Evolutionary conservation across 345 rosid species (phyloP).

Genomic region (Eucalyptus erythrocorys): DNA sequence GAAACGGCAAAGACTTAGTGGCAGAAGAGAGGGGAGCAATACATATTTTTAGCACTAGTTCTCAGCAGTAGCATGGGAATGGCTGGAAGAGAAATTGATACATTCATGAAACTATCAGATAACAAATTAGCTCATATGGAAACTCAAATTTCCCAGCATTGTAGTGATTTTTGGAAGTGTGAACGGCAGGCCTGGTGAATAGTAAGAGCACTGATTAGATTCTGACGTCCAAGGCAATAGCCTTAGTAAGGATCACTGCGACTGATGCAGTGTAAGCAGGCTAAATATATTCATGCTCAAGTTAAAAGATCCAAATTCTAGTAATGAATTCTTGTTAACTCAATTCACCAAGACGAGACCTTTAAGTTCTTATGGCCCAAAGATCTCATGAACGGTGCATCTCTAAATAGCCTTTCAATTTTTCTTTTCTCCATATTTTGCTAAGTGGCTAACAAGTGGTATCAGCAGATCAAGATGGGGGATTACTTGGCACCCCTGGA

Average conservation of each 20-base stretch:
- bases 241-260: not conserved
- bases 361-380: not conserved
- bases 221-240: not conserved
- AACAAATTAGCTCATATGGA: not conserved
- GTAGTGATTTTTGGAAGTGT: not conserved
- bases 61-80: not conserved
- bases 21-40: not conserved
- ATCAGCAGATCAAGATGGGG: not conserved
- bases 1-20: not conserved
- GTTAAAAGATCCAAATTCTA: not conserved
- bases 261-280: not conserved
- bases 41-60: not conserved
- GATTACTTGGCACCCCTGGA: not conserved
- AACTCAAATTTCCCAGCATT: not conserved
- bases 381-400: not conserved
- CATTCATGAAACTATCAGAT: not conserved
- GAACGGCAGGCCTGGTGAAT: not conserved
- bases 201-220: not conserved
- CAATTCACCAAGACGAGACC: not conserved
- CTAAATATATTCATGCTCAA: not conserved
- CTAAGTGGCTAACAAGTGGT: not conserved
- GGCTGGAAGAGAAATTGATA: not conserved
- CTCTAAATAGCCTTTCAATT: not conserved
- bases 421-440: not conserved
- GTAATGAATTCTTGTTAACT: not conserved